These are phyloP conservation scores for Citrus hindsii DNA, from an alignment of 345 rosid species.

Conservation along the genomic window DNA sequence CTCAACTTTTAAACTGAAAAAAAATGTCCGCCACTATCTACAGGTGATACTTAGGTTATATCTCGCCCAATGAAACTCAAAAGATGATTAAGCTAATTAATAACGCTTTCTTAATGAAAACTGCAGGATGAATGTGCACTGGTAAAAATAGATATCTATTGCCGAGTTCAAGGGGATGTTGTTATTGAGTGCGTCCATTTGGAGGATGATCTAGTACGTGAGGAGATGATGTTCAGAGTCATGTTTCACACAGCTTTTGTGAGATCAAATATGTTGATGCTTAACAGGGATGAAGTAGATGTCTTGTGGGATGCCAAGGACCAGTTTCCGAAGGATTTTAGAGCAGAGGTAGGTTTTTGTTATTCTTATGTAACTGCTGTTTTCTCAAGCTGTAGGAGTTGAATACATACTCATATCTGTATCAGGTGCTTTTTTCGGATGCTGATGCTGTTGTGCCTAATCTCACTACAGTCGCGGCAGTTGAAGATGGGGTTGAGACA, in stretches of 20 bases:
- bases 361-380: constrained; percentile 21
- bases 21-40: constrained; percentile 54
- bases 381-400: constrained; percentile 49
- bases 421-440: constrained; percentile 88
- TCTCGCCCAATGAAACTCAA: constrained; percentile 10
- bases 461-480: constrained; percentile 39
- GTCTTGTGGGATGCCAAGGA: constrained; percentile 87
- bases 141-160: constrained; percentile 76
- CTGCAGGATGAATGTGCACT: constrained; percentile 78
- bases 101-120: constrained; percentile 22
- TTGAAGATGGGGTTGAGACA: constrained; percentile 61
- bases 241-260: constrained; percentile 96
- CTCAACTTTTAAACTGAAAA: constrained; percentile 63
- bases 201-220: constrained; percentile 61
- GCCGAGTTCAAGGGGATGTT: constrained; percentile 91
- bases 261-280: constrained; percentile 65
- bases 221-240: constrained; percentile 79
- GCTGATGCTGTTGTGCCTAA: constrained; percentile 63
- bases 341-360: constrained; percentile 75
- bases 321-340: constrained; percentile 70
- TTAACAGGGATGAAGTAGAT: constrained; percentile 80
- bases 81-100: constrained; percentile 3
- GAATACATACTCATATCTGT: constrained; percentile 65
- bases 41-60: constrained; percentile 47
- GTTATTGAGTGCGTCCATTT: constrained; percentile 91